Base-by-base conservation (phyloP, 257 asterid genomes). In the Solanum clarkiae region DNA sequence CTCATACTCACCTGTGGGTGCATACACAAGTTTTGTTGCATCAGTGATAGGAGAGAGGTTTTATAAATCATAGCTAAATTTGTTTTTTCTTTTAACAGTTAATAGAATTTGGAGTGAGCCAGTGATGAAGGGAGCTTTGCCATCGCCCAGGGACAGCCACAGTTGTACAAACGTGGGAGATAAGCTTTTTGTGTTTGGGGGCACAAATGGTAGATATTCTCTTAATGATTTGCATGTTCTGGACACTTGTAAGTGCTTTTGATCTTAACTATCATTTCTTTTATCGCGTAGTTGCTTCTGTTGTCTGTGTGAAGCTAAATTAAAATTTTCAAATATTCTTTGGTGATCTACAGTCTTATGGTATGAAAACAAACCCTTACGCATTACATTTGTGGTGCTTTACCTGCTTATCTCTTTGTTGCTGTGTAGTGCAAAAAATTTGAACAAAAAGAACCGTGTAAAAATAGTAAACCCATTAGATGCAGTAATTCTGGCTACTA, bases 101-200 rank as follows among this genome's bases (percentile, higher is more conserved):
- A 91, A 85, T 88, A 87, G 90, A 93, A 79, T 87, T 56, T 97
- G 99, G 99, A 93, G 91, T 22, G 95, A 91, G 92, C 97, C 94
- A 26, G 84, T 55, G 74, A 82, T 90, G 87, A 92, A 88, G 81
- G 99, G 99, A 44, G 80, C 87, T 81, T 91, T 92, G 86, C 99
- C 98, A 29, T 79, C 77, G 62, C 98, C 99, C 7, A 93, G 99
- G 92, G 98, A 95, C 90, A 95, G 98, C 86, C 99, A 97, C 89
- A 95, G 95, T 88, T 95, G 97, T 88, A 97, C 98, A 53, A 85
- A 97, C 55, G 94, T 97, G 56, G 99, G 98, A 65, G 97, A 97
- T 86, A 91, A 85, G 88, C 92, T 97, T 70, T 93, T 92, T 82
- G 91, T 97, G 59, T 97, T 93, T 86, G 99, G 99, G 59, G 99